These are phyloP conservation scores for Amphicarpaea edgeworthii DNA, from an alignment of 306 rosid species.

Conservation along the genomic window DNA sequence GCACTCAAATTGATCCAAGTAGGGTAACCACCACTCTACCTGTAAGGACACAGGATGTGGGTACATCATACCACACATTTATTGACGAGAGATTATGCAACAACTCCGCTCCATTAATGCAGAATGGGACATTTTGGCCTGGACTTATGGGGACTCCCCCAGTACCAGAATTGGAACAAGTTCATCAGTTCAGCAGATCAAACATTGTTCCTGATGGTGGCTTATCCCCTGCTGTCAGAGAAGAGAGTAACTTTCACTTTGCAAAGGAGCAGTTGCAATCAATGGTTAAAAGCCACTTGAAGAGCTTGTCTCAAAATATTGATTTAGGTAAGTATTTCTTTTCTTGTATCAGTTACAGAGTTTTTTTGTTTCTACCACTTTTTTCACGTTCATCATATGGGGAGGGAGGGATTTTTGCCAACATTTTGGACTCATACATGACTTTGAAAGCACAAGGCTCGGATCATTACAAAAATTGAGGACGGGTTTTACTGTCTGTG, in stretches of 20 bases:
- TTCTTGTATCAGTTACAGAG: slow-evolving; percentile 26
- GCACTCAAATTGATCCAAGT: slow-evolving; percentile 61
- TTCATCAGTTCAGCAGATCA: slow-evolving; percentile 60
- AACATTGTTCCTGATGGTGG: slow-evolving; percentile 48
- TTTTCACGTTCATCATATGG: slow-evolving; percentile 36
- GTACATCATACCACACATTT: slow-evolving; percentile 65
- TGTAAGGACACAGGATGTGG: slow-evolving; percentile 56
- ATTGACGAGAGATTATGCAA: slow-evolving; percentile 70
- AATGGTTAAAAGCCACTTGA: slow-evolving; percentile 69
- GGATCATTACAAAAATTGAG: slow-evolving; percentile 17
- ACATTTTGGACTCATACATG: slow-evolving; percentile 22
- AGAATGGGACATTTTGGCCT: slow-evolving; percentile 55
- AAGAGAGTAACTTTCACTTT: slow-evolving; percentile 53
- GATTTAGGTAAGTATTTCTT: slow-evolving; percentile 62
- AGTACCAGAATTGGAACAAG: slow-evolving; percentile 54
- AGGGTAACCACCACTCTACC: slow-evolving; percentile 60
- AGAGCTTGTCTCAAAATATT: slow-evolving; percentile 58
- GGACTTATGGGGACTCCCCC: slow-evolving; percentile 57
- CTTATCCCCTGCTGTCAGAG: slow-evolving; percentile 47
- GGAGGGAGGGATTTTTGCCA: slow-evolving; percentile 9
- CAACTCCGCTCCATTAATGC: slow-evolving; percentile 54
- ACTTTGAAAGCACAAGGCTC: slow-evolving; percentile 10
- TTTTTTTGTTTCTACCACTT: slow-evolving; percentile 1
- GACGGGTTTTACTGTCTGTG: slow-evolving; percentile 29
- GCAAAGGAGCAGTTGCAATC: slow-evolving; percentile 76